These are phyloP conservation scores for Trichoderma aggressivum DNA, from an alignment of 2,329 filamentous ascomycete genomes.

Conservation along the genomic window DNA sequence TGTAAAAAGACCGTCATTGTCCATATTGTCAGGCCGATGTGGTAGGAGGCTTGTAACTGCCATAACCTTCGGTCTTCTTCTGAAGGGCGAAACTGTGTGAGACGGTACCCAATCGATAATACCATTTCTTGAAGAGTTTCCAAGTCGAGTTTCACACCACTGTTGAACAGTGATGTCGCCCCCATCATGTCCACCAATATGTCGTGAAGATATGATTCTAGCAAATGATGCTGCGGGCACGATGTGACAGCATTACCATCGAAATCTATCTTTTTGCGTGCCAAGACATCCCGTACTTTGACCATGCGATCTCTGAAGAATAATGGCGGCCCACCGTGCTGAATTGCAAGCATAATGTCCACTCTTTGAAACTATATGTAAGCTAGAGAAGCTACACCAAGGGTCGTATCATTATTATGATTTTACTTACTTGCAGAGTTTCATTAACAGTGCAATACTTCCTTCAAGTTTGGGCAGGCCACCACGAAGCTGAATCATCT, in stretches of 20 bases:
- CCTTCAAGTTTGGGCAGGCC: not conserved
- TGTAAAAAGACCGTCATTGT: not conserved
- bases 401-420: not conserved
- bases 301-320: not conserved
- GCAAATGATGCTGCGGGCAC: not conserved
- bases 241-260: not conserved
- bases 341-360: not conserved
- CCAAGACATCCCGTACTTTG: not conserved
- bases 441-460: not conserved
- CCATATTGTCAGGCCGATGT: not conserved
- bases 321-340: not conserved
- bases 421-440: not conserved
- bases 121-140: not conserved
- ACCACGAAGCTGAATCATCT: not conserved
- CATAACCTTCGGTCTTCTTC: not conserved
- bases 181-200: not conserved
- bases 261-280: not conserved
- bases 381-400: not conserved
- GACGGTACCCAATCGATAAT: not conserved
- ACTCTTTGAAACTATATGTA: not conserved
- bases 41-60: not conserved
- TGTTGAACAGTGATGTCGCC: not conserved
- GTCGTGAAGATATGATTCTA: not conserved
- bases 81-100: not conserved
- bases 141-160: not conserved